Evolutionary conservation across 352 stramenopile genomes (phyloP), one percentile per base, ranked within the genome.

Genomic region (Globisporangium carolinianum): DNA sequence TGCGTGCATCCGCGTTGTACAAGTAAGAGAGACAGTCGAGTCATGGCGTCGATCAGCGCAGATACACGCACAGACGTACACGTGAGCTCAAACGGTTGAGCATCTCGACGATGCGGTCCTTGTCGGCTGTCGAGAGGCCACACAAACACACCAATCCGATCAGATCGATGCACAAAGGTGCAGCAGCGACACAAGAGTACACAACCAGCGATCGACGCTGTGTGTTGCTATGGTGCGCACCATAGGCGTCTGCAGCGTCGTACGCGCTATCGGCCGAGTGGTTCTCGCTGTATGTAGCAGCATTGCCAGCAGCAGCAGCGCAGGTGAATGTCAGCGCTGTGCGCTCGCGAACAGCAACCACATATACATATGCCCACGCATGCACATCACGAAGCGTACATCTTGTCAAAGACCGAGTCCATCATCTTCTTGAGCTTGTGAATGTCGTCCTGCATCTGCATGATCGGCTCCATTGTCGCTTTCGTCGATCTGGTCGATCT

Each of bases 401-500:
- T 89, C 59, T 89, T 90, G 42, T 92, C 82, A 48, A 94, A 94
- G 7, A 92, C 79, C 51, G 63, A 69, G 73, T 94, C 83, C 76
- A 94, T 91, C 75, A 94, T 85, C 79, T 94, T 94, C 76, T 92
- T 91, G 70, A 94, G 83, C 80, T 92, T 92, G 71, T 94, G 85
- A 54, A 94, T 94, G 62, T 94, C 85, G 68, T 94, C 85, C 74
- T 93, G 85, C 82, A 94, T 91, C 65, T 91, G 85, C 85, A 91
- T 89, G 65, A 93, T 92, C 71, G 88, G 79, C 75, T 94, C 85
- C 83, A 94, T 94, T 4, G 42, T 71, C 43, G 45, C 12, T 5
- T 7, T 41, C 15, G n/a, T 58, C n/a, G 24, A 32, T 32, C 24
- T 32, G 24, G 24, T 37, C 17, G 42, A 6, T 6, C 42, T 12